A percentile compares a stretch with the other conserved stretches of the same genome.
Evolutionary conservation across 345 rosid genomes (phyloP).

Genomic region (Nephelium lappaceum): DNA sequence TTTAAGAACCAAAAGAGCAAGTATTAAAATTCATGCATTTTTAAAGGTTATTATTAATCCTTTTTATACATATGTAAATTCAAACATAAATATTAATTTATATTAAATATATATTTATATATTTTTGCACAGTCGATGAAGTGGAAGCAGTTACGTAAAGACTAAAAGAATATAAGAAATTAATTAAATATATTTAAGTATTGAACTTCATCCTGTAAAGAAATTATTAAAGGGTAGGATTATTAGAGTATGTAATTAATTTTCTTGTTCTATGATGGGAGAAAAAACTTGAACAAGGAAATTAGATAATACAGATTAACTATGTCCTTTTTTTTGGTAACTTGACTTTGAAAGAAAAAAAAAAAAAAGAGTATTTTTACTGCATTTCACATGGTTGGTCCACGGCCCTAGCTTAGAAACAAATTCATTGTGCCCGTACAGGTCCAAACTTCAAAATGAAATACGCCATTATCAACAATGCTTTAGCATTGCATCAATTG

Average conservation of each 20-base stretch:
- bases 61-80: not conserved
- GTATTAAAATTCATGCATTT: constrained; percentile 5
- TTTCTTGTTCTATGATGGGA: constrained; percentile 32
- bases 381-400: too few species aligned
- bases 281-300: constrained; percentile 27
- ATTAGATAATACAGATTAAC: constrained; percentile 13
- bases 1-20: constrained; percentile 78
- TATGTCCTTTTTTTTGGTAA: not conserved
- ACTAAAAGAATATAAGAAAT: not conserved
- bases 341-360: constrained; percentile 10
- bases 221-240: constrained; percentile 28
- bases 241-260: constrained; percentile 12
- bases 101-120: not conserved
- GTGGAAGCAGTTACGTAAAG: constrained; percentile 39
- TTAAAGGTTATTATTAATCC: not conserved
- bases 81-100: not conserved
- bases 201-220: constrained; percentile 17
- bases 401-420: too few species aligned
- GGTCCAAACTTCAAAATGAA: not conserved
- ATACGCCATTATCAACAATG: not conserved
- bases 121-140: constrained; percentile 48
- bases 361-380: too few species aligned
- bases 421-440: not conserved
- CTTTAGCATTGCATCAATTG: too few species aligned
- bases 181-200: constrained; percentile 9